Conservation (phyloP, 345 rosid species). For the Salix caprea region DNA sequence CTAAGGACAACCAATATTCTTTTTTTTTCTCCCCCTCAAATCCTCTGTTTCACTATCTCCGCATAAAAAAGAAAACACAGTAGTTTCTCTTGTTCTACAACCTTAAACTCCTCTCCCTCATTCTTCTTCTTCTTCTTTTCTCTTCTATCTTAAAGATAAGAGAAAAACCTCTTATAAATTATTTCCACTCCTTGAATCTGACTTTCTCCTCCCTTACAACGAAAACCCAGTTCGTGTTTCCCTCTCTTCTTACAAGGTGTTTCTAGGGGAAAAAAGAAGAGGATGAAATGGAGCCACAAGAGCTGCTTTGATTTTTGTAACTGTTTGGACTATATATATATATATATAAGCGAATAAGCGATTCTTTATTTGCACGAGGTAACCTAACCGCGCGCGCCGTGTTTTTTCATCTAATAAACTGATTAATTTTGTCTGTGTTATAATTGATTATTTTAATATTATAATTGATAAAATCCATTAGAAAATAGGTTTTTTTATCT, state of each 20-base stretch:
- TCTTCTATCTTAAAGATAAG: not conserved
- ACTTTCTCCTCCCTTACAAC: not conserved
- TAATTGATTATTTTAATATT: no score
- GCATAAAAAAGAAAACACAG: not conserved
- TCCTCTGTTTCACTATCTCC: not conserved
- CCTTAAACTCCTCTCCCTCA: not conserved
- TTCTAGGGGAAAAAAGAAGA: slow-evolving; percentile 1
- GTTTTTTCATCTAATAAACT: no score
- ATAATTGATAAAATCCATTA: no score
- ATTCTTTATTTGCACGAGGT: no score
- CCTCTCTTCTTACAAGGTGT: not conserved
- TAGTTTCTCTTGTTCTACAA: not conserved
- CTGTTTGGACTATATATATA: no score
- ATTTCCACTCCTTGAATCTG: not conserved
- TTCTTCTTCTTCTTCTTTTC: not conserved
- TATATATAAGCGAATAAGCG: no score
- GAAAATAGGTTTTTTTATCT: no score
- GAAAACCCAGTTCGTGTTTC: not conserved
- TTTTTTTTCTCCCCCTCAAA: not conserved
- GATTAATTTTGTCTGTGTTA: fast-evolving
- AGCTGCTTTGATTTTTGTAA: not conserved
- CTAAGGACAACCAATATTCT: not conserved
- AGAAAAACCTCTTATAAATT: not conserved
- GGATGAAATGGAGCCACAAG: slow-evolving; percentile 15
- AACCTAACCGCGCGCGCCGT: no score